Base-by-base conservation (phyloP, 495 filamentous ascomycete species). In the Penicillium cosmopolitanum region DNA sequence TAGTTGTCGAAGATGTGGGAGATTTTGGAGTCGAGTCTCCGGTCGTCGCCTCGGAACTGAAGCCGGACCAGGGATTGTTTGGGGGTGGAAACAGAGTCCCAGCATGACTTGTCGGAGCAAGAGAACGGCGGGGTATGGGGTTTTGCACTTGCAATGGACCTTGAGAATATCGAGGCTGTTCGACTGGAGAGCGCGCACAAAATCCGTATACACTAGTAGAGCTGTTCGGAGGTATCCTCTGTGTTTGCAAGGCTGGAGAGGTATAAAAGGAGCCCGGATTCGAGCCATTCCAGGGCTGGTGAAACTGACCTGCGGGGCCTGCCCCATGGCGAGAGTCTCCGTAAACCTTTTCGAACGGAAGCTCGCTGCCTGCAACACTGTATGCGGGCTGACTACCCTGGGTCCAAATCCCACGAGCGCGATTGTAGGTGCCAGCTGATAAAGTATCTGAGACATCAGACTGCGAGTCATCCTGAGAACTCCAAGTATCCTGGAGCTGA, bases 321-420 rank as follows among this genome's bases (percentile, higher is more conserved):
- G 72, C 43, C 18, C 70, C 51, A 9, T 68, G 50, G 15, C 73
- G 43, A 36, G 58, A 36, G 13, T 73, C 75, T 10, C 55, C 62
- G 50, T 71, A 74, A 25, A 60, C 10, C 44, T 71, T 76, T 10
- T 76, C 76, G 15, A 73, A 51, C 50, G 63, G 42, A 23, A 70
- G 44, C 12, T 66, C 58, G 36, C 68, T 72, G 35, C 58, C 62
- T 4, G 60, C 53, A 34, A 65, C 51, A 23, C 66, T 67, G 50
- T 74, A 70, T 35, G 57, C 50, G 21, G 70, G 63, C 53, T 75
- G 72, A 15, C 65, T 60, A 25, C 72, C 66, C 28, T 75, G 68
- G 19, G 73, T 77, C 90, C 89, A 93, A 62, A 88, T 84, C 48
- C 80, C 86, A 50, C 85, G 82, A 61, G 81, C 63, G 60, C 84